Evolutionary conservation across 176 grass and related monocot species (phyloP).

Genomic region (Bothriochloa decipiens): DNA sequence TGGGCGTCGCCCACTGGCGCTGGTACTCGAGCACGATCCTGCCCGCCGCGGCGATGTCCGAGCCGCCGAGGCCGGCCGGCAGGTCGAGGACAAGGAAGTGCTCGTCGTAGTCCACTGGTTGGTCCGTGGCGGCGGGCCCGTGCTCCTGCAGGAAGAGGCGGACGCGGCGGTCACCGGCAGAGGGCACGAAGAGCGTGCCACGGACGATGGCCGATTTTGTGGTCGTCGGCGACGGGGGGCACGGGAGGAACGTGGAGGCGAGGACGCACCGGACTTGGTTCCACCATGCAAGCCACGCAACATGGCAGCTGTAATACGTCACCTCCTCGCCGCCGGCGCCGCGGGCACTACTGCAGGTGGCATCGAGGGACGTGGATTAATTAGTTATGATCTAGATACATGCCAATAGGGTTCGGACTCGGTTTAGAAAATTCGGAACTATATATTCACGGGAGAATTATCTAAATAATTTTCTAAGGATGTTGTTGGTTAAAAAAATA

Average conservation of each 20-base stretch:
- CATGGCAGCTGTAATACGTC: conserved; percentile 25
- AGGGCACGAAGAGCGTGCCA: conserved; percentile 59
- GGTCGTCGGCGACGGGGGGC: neutral
- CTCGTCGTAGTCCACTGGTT: neutral
- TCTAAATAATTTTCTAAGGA: too few relatives aligned
- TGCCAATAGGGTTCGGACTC: too few relatives aligned
- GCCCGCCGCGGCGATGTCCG: conserved; percentile 40
- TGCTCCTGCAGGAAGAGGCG: conserved; percentile 61
- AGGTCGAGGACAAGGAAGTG: conserved; percentile 55
- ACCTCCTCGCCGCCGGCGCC: neutral
- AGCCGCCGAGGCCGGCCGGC: conserved; percentile 27
- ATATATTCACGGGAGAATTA: too few relatives aligned
- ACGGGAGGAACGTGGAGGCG: conserved; percentile 39
- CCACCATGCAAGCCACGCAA: conserved; percentile 51
- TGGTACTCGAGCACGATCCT: conserved; percentile 56
- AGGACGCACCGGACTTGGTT: conserved; percentile 34
- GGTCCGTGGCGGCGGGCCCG: neutral
- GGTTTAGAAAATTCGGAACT: too few relatives aligned
- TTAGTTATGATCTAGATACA: neutral
- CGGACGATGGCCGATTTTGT: conserved; percentile 17
- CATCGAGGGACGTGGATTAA: neutral
- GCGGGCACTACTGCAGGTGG: conserved; percentile 5
- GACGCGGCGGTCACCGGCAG: conserved; percentile 44
- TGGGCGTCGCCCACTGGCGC: conserved; percentile 29
- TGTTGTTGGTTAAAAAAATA: too few relatives aligned